phyloP scores from a whole-genome alignment of 768 basidiomycete genomes.

The Fibroporia radiculosa region DNA sequence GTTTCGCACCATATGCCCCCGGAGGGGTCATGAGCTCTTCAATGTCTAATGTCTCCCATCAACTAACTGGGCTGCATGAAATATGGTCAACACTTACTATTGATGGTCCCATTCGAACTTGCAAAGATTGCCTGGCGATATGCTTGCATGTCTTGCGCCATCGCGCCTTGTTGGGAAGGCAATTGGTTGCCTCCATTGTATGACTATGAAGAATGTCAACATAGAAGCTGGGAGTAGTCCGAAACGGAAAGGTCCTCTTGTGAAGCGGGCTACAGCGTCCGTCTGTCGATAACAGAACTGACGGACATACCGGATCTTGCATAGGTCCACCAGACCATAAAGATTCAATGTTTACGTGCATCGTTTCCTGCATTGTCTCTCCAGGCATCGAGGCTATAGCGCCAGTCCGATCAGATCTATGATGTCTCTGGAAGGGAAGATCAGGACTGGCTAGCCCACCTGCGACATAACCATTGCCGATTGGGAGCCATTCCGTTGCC shows the following conservation, averaged over 20 bases:
- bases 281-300: too few species aligned
- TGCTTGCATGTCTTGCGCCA: constrained; percentile 41
- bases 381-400: constrained; percentile 66
- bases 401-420: too few species aligned
- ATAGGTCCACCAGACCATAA: constrained; percentile 74
- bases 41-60: constrained; percentile 34
- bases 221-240: too few species aligned
- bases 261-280: too few species aligned
- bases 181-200: constrained; percentile 70
- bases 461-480: constrained; percentile 69
- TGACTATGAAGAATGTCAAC: constrained; percentile 26
- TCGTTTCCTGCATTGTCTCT: constrained; percentile 49
- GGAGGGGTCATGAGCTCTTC: constrained; percentile 42
- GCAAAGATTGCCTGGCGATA: constrained; percentile 53
- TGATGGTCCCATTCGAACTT: constrained; percentile 50
- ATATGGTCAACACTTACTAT: constrained; percentile 29
- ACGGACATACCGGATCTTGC: constrained; percentile 43
- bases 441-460: constrained; percentile 28
- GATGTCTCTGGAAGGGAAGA: neutral
- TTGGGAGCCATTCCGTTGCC: constrained; percentile 54
- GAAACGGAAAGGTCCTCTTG: neutral
- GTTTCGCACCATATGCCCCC: constrained; percentile 53
- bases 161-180: constrained; percentile 32
- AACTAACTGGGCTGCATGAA: neutral
- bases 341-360: constrained; percentile 68